These are phyloP conservation scores for Coprinellus micaceus DNA, from an alignment of 768 basidiomycete genomes.

Conservation along the genomic window DNA sequence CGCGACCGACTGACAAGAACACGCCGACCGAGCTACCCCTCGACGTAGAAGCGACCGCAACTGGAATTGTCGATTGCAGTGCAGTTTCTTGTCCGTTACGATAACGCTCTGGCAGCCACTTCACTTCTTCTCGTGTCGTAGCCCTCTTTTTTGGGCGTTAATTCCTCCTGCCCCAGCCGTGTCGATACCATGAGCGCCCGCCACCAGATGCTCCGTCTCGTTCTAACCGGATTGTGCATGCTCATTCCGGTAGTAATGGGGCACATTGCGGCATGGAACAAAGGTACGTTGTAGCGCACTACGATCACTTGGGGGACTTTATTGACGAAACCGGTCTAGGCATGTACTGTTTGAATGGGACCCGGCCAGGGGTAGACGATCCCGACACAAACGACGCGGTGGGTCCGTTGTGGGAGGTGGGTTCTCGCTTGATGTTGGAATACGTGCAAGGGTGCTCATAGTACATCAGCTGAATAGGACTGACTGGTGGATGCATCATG, in stretches of 20 bases:
- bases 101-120: no score
- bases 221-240: no score
- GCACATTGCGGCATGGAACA: slow-evolving; percentile 11
- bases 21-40: no score
- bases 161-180: no score
- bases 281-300: not conserved
- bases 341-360: slow-evolving; percentile 37
- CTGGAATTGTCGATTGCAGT: no score
- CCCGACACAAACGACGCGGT: slow-evolving; percentile 28
- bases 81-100: no score
- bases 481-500: slow-evolving; percentile 44
- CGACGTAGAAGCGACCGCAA: no score
- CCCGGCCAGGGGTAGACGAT: slow-evolving; percentile 24
- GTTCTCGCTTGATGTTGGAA: not conserved
- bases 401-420: slow-evolving; percentile 33
- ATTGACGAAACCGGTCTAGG: slow-evolving; percentile 14
- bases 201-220: no score
- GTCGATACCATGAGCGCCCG: no score
- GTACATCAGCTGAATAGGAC: slow-evolving; percentile 25
- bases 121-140: no score
- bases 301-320: not conserved
- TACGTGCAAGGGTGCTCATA: not conserved
- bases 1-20: no score
- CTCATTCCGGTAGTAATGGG: not conserved
- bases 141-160: no score